Evolutionary conservation across 1,139 yeast genomes (phyloP), one percentile per base, ranked within the genome.

Genomic region (Pichia cactophila): DNA sequence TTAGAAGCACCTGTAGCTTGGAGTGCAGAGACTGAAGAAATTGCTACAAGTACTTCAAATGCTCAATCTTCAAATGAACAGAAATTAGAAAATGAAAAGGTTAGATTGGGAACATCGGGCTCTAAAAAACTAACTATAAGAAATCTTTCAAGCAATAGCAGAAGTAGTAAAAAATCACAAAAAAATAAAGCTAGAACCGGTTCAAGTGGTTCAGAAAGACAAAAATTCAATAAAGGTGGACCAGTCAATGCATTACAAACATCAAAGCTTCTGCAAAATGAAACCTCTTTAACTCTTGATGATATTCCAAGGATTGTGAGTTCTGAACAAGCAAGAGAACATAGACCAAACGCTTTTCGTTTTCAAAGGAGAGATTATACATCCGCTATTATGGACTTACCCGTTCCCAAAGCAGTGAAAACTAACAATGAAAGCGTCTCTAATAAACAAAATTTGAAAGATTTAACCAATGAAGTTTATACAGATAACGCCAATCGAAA

Each of bases 231-330:
- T 16, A 42, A 14, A 33, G 38, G 26, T 5, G 33, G 40, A 14
- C 37, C 45, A 31, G 14, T 40, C 12, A 47, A 54, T 45, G 57
- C 56, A 3, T 42, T 47, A 8, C 28, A 51, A n/a, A 83, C 90
- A 0, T 81, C 89, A 0, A 86, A 82, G 56, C 69, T 85, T 47
- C 73, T 87, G 52, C 81, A 84, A 61, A 86, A 82, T 61, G 95
- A 90, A 58, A 86, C 86, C 58, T 83, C 95, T 0, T 75, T 92
- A 50, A 90, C 97, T 0, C 75, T 92, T 60, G 98, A 92, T 66
- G 99, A 92, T 68, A 92, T 92, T 58, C 96, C 97, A 7, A 76
- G 97, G 57, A 90, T 92, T 61, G 97, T 92, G 12, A 96, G 97
- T 3, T 95, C 96, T 7, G 97, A 92, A 61, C 97, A 90, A 66